Percentiles rank a stretch among this genome's conserved stretches.
These are phyloP conservation scores for Physaria fendleri DNA, from an alignment of 345 rosid species.

Conservation along the genomic window DNA sequence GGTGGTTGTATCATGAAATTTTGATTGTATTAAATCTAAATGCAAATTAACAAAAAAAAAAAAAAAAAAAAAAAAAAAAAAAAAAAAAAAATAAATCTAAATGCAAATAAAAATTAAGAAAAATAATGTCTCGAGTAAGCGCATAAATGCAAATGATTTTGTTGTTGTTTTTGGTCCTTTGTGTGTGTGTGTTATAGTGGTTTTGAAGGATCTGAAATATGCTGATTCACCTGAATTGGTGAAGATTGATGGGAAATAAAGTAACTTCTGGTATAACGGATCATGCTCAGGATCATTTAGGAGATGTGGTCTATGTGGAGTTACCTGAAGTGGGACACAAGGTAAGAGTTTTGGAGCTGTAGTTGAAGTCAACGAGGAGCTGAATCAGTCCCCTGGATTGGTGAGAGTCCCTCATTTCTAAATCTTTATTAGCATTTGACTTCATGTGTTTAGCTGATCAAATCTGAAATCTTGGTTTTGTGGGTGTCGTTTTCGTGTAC, in stretches of 20 bases:
- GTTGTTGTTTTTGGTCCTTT: background rate
- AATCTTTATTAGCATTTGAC: background rate
- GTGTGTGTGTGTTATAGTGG: constrained; percentile 30
- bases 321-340: constrained; percentile 77
- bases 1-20: no score
- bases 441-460: background rate
- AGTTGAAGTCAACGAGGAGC: constrained; percentile 62
- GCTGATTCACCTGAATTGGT: constrained; percentile 92
- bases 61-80: no score
- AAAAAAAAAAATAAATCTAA: no score
- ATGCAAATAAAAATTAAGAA: no score
- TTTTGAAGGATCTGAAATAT: constrained; percentile 77
- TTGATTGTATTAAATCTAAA: no score
- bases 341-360: constrained; percentile 84
- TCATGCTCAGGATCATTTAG: constrained; percentile 96
- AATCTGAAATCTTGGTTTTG: background rate
- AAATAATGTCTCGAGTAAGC: no score
- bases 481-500: no score
- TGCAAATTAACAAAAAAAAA: no score
- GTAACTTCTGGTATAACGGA: constrained; percentile 88
- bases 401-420: constrained; percentile 46
- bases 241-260: constrained; percentile 62
- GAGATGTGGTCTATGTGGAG: constrained; percentile 94
- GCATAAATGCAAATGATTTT: no score
- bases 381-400: constrained; percentile 59